phyloP scores from a whole-genome alignment of 2,329 filamentous ascomycete genomes.

The Dactylellina haptotyla region DNA sequence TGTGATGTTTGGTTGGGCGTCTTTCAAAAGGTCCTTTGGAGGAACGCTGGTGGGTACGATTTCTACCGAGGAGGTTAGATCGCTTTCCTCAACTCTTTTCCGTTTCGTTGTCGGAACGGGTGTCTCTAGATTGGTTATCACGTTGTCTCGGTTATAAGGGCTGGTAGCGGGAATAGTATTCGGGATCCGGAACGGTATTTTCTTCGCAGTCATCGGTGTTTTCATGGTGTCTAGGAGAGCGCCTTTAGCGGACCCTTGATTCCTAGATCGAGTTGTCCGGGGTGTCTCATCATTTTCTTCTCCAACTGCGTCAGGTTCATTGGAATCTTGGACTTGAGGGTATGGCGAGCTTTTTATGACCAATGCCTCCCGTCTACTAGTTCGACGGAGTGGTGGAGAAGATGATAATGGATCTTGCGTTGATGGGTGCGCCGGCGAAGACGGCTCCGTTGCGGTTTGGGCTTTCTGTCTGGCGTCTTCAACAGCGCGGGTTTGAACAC shows the following conservation, averaged over 20 bases:
- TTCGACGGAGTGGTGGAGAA: constrained; percentile 18
- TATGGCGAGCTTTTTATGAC: background rate
- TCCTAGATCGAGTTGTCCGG: background rate
- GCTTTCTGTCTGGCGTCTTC: background rate
- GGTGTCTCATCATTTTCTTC: constrained; percentile 6
- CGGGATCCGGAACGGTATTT: constrained; percentile 15
- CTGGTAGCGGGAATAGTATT: constrained; percentile 31
- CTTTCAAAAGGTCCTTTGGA: too few relatives aligned
- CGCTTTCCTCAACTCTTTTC: background rate
- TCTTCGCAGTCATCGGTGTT: constrained; percentile 19
- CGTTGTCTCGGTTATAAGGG: constrained; percentile 28
- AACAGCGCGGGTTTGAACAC: background rate
- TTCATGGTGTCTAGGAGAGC: constrained; percentile 2
- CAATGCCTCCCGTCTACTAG: constrained; percentile 1
- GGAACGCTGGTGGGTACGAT: background rate
- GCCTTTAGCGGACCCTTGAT: background rate
- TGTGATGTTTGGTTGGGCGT: too few relatives aligned
- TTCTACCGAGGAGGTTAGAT: background rate
- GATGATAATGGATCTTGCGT: constrained; percentile 18
- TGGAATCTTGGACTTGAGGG: background rate
- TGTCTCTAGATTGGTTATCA: constrained; percentile 14
- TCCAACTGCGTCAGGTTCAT: background rate
- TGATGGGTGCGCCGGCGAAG: background rate
- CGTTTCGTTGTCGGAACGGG: constrained; percentile 9
- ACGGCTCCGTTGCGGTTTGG: background rate